phyloP scores from a whole-genome alignment of 768 basidiomycete genomes.

The Trametes villosa region DNA sequence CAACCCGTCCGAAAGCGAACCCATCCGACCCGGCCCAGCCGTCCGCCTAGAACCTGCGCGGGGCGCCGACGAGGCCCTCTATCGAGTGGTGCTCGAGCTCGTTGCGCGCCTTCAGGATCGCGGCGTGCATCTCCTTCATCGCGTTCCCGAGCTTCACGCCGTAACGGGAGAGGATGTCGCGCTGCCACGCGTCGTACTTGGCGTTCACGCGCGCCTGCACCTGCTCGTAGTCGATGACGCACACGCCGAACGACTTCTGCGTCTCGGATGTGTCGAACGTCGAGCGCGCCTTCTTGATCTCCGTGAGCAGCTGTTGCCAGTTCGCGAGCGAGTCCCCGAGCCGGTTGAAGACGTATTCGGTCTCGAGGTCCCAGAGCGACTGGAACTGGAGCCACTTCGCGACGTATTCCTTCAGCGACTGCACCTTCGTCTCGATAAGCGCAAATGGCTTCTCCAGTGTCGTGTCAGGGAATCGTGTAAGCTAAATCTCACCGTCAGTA shows the following conservation, averaged over 20 bases:
- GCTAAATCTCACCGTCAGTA: constrained; percentile 46
- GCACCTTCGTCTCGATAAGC: constrained; percentile 86
- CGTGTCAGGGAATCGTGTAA: constrained; percentile 73
- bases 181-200: constrained; percentile 98
- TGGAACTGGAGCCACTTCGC: constrained; percentile 99
- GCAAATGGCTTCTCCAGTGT: constrained; percentile 82
- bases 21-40: background rate
- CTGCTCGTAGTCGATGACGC: constrained; percentile 96
- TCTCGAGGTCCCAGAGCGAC: constrained; percentile 96
- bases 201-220: constrained; percentile 97
- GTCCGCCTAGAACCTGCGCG: constrained; percentile 38
- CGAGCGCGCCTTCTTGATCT: constrained; percentile 95
- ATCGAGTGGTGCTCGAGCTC: constrained; percentile 97
- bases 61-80: constrained; percentile 77
- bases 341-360: constrained; percentile 94
- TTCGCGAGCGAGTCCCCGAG: constrained; percentile 91
- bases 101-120: constrained; percentile 90
- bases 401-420: constrained; percentile 87
- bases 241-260: constrained; percentile 88
- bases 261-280: constrained; percentile 98
- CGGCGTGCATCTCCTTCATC: constrained; percentile 98
- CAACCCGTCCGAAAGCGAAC: constrained; percentile 5
- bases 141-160: constrained; percentile 90
- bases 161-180: constrained; percentile 90
- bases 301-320: constrained; percentile 95